A percentile compares a stretch with the other conserved stretches of the same genome.
Conservation (phyloP, 2,329 filamentous ascomycete species). For the Trichoderma guizhouense region DNA sequence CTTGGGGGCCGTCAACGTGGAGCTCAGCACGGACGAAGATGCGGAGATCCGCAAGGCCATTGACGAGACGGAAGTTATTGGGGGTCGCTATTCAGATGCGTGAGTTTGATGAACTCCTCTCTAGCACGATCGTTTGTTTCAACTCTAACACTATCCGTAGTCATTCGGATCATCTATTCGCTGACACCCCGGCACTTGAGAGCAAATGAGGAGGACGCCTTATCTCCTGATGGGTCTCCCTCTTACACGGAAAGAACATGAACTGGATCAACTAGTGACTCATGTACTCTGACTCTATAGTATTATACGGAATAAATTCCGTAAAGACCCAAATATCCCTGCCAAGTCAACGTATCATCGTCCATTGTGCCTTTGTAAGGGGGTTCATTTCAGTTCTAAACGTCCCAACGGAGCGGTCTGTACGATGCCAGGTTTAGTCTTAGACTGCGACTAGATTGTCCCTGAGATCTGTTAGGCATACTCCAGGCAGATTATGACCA, state of each 20-base stretch:
- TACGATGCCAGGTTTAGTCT: not conserved
- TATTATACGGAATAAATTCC: not conserved
- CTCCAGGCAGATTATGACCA: not conserved
- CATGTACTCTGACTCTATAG: not conserved
- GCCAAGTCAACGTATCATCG: not conserved
- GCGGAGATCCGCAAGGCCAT: slow-evolving; percentile 32
- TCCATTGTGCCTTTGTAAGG: not conserved
- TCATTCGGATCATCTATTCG: not conserved
- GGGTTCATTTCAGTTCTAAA: not conserved
- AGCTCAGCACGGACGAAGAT: slow-evolving; percentile 34
- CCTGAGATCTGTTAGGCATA: not conserved
- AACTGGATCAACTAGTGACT: not conserved
- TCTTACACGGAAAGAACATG: not conserved
- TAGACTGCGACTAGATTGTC: not conserved
- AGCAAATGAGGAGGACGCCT: not conserved
- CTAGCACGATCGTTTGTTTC: not conserved
- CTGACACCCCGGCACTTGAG: not conserved
- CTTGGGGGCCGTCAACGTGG: slow-evolving; percentile 32
- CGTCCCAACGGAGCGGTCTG: not conserved
- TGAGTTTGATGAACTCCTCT: not conserved
- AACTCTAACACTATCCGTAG: not conserved
- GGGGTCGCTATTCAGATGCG: slow-evolving; percentile 25
- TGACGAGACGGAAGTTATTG: slow-evolving; percentile 27
- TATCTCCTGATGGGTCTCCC: not conserved
- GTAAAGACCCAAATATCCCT: not conserved